phyloP scores from a whole-genome alignment of 306 rosid genomes.

The Dicorynia guianensis region DNA sequence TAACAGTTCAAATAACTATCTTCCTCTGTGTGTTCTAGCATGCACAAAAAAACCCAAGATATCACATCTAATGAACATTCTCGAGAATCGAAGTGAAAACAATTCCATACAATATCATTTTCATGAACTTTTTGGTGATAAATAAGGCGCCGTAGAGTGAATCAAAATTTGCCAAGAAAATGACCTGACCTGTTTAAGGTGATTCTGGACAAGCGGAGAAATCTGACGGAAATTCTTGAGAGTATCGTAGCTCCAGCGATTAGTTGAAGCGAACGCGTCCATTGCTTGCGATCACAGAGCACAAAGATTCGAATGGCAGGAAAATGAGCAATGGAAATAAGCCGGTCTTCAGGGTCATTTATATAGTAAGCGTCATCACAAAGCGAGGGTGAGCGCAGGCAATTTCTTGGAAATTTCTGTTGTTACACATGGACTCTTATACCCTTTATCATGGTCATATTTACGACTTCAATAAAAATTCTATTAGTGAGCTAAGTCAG shows the following conservation, averaged over 20 bases:
- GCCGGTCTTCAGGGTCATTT: too few relatives aligned
- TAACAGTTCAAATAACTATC: not conserved
- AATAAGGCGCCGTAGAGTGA: not conserved
- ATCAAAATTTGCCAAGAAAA: not conserved
- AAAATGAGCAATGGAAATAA: not conserved
- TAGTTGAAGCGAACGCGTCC: constrained; percentile 66
- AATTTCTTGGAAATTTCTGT: constrained; percentile 44
- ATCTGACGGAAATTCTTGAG: constrained; percentile 80
- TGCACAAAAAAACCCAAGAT: not conserved
- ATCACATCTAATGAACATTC: not conserved
- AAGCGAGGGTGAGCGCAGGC: too few relatives aligned
- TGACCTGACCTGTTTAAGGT: constrained; percentile 70
- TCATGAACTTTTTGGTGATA: not conserved
- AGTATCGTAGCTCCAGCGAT: constrained; percentile 72
- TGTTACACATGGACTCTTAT: not conserved
- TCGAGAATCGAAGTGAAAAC: not conserved
- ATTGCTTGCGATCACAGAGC: constrained; percentile 32
- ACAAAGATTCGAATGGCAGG: not conserved
- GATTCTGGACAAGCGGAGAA: constrained; percentile 77
- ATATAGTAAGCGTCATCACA: not conserved
- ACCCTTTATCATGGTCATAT: not conserved
- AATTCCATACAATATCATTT: too few relatives aligned
- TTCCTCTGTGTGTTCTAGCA: not conserved
- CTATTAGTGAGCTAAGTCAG: too few relatives aligned
- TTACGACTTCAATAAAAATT: not conserved